These are phyloP conservation scores for Annulohypoxylon nitens DNA, from an alignment of 495 filamentous ascomycete species.

Conservation along the genomic window DNA sequence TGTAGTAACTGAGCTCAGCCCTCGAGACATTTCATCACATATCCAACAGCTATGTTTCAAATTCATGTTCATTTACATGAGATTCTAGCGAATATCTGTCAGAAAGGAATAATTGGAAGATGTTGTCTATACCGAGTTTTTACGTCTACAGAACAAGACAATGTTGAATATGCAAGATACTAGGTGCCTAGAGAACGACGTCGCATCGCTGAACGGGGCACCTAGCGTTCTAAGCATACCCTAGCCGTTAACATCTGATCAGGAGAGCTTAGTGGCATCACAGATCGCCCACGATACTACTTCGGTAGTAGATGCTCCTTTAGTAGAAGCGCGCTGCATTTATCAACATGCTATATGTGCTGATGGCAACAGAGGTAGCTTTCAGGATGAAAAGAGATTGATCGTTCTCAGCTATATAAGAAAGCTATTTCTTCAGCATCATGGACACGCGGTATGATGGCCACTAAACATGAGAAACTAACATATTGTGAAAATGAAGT, in stretches of 20 bases:
- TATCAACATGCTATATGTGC: not conserved
- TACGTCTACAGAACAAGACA: not conserved
- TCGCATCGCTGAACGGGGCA: conserved; percentile 2
- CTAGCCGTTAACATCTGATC: conserved; percentile 10
- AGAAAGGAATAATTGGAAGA: too few species aligned
- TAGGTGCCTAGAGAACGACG: not conserved
- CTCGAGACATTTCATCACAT: too few species aligned
- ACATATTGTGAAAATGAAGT: not conserved
- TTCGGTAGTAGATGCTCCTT: conserved; percentile 38
- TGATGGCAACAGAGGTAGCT: not conserved
- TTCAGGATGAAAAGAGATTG: not conserved
- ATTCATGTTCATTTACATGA: too few species aligned
- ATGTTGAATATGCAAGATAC: not conserved
- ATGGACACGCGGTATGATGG: not conserved
- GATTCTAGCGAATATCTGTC: too few species aligned
- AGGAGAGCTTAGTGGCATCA: conserved; percentile 10
- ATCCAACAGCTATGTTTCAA: too few species aligned
- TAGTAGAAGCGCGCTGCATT: conserved; percentile 23
- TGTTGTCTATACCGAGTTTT: too few species aligned
- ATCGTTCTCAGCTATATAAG: conserved; percentile 5
- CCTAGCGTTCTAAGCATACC: not conserved
- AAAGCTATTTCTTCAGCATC: not conserved
- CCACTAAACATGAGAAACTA: not conserved
- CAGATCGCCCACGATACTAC: conserved; percentile 24
- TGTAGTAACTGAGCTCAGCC: too few species aligned